Percentiles rank a stretch among this genome's conserved stretches.
phyloP scores from a whole-genome alignment of 1,284 basidiomycete genomes.

The Irpex lacteus region DNA sequence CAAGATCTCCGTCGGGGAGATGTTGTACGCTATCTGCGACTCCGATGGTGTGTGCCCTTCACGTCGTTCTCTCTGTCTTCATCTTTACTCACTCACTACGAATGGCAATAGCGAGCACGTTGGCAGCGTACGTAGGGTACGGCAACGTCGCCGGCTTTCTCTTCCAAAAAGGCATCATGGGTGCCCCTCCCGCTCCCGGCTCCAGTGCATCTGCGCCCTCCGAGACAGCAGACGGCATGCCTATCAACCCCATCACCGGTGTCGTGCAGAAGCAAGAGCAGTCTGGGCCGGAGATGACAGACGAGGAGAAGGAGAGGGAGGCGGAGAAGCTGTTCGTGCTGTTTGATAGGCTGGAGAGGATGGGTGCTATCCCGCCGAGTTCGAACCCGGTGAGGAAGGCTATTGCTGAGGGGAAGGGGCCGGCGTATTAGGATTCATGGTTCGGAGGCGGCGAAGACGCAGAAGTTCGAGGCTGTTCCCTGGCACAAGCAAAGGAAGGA shows the following conservation, averaged over 20 bases:
- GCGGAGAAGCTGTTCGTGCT: constrained; percentile 87
- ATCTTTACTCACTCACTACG: neutral
- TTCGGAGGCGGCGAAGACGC: neutral
- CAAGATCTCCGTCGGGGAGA: constrained; percentile 79
- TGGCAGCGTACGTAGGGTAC: constrained; percentile 81
- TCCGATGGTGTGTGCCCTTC: constrained; percentile 60
- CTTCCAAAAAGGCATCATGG: constrained; percentile 83
- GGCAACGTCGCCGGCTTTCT: constrained; percentile 92
- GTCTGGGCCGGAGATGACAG: constrained; percentile 66
- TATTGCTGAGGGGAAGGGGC: constrained; percentile 52
- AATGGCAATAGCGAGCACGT: constrained; percentile 49
- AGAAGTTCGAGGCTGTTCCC: neutral
- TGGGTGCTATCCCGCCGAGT: constrained; percentile 56
- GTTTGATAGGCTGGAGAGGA: constrained; percentile 84
- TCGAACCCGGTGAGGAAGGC: constrained; percentile 76
- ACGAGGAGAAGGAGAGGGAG: constrained; percentile 90
- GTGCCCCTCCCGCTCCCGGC: constrained; percentile 39
- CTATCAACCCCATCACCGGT: constrained; percentile 82
- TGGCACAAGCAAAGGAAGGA: too few species aligned
- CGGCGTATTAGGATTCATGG: constrained; percentile 17
- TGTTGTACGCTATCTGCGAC: constrained; percentile 80
- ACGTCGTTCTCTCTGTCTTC: neutral
- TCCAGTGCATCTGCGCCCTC: constrained; percentile 26
- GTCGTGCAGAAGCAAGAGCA: constrained; percentile 42
- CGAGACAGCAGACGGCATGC: constrained; percentile 39